Conservation (phyloP, 148 eudicot species). For the Drosera capensis region DNA sequence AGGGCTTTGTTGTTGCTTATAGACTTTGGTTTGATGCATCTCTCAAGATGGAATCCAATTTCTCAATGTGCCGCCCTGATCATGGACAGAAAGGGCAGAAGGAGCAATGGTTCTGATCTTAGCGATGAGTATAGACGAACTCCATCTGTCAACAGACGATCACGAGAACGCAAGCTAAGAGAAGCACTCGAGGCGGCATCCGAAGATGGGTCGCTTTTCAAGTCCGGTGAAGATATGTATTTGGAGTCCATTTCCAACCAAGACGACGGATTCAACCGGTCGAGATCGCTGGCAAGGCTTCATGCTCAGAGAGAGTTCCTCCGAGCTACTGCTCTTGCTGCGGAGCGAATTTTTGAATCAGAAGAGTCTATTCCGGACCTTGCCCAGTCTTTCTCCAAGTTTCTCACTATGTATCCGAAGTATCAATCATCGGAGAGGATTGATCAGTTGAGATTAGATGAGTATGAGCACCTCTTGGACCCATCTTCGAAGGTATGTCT, state of each 20-base stretch:
- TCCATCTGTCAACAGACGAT: constrained; percentile 41
- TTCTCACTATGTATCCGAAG: constrained; percentile 77
- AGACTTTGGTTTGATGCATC: constrained; percentile 74
- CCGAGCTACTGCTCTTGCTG: constrained; percentile 81
- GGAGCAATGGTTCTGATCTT: constrained; percentile 43
- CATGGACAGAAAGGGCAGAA: constrained; percentile 60
- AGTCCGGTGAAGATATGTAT: constrained; percentile 47
- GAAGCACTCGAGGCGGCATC: constrained; percentile 96
- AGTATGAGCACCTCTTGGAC: constrained; percentile 59
- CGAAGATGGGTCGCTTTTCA: constrained; percentile 79
- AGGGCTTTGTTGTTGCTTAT: too few relatives aligned
- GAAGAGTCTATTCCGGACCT: constrained; percentile 62
- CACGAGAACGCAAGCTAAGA: constrained; percentile 66
- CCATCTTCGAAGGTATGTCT: constrained; percentile 70
- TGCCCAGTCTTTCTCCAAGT: constrained; percentile 56
- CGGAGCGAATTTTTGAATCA: constrained; percentile 47
- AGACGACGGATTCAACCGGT: constrained; percentile 61
- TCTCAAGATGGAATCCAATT: constrained; percentile 90
- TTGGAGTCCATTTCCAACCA: constrained; percentile 29
- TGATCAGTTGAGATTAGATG: constrained; percentile 76
- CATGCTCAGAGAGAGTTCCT: constrained; percentile 73
- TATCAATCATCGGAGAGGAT: constrained; percentile 64
- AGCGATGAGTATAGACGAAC: constrained; percentile 33
- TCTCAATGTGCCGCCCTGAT: constrained; percentile 71
- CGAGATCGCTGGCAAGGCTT: constrained; percentile 69